Evolutionary conservation across 2,329 filamentous ascomycete species (phyloP).

Genomic region (Cladosporium oxysporum): DNA sequence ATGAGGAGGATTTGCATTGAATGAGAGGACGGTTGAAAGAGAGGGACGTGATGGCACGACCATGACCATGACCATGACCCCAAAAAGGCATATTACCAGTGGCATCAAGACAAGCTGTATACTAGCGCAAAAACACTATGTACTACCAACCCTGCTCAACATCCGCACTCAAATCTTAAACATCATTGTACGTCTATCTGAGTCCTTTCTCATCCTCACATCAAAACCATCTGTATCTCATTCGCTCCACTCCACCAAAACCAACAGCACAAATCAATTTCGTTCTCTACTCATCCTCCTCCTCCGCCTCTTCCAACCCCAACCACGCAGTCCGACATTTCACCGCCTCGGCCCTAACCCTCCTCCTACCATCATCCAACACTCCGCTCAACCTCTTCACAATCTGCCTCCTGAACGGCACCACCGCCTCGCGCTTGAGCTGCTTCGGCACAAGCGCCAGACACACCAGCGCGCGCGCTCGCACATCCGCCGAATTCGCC

Average conservation of each 20-base stretch:
- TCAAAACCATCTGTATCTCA: background rate
- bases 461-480: slow-evolving; percentile 51
- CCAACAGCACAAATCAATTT: too few species aligned
- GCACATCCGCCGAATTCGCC: slow-evolving; percentile 43
- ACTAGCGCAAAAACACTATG: background rate
- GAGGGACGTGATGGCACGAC: background rate
- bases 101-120: background rate
- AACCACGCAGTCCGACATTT: slow-evolving; percentile 63
- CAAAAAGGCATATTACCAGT: background rate
- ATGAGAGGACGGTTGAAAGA: background rate
- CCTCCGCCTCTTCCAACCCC: slow-evolving; percentile 57
- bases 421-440: slow-evolving; percentile 52
- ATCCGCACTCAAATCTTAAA: background rate
- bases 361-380: slow-evolving; percentile 64
- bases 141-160: background rate
- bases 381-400: slow-evolving; percentile 56
- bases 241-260: too few species aligned
- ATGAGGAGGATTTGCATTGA: background rate
- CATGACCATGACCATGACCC: background rate
- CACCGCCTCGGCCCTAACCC: slow-evolving; percentile 64
- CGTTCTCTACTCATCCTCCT: slow-evolving; percentile 49
- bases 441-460: slow-evolving; percentile 50
- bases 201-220: background rate
- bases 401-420: slow-evolving; percentile 60
- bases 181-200: background rate